Base-by-base conservation (phyloP, 306 rosid species). In the Comarum palustre region DNA sequence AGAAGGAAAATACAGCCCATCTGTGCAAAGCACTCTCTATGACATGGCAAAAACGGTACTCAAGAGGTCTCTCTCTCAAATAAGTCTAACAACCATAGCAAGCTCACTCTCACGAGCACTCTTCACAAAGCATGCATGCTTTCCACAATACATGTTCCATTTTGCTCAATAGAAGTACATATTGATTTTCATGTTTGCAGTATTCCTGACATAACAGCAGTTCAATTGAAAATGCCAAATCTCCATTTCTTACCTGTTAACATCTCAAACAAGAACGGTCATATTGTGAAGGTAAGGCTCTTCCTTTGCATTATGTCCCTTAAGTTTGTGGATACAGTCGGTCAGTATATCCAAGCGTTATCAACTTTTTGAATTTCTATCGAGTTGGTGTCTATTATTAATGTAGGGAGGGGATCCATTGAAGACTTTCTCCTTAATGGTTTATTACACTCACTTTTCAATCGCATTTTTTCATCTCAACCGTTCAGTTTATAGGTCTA, bases 181-280 rank as follows among this genome's bases (percentile, higher is more conserved):
- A 62, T 48, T 65, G 12, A 38, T 72, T 77, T 71, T 73, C 25
- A 10, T 81, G 86, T 32, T 76, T 83, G 69, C 88, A 94, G 97
- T 76, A 81, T 94, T 84, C 91, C 89, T 20, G 92, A 85, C 78
- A 75, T 94, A 59, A 81, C 85, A 61, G 82, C 83, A 10, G 71
- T 94, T 83, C 83, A 83, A 75, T 87, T 94, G 72, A 91, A 89
- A 82, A 89, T 94, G 99, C 99, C 99, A 71, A 94, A 94, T 77
- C 78, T 94, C 77, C 99, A 94, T 80, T 94, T 94, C 89, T 74
- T 94, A 64, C 96, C 99, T 20, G 91, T 88, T 85, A 94, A 88
- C 74, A 66, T 94, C 62, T 85, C 94, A 62, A 88, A 78, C 84
- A 87, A 86, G 87, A 85, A 86, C 17, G 79, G 79, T 77, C 76